Evolutionary conservation across 768 basidiomycete species (phyloP).

Genomic region (Gloeophyllum trabeum): DNA sequence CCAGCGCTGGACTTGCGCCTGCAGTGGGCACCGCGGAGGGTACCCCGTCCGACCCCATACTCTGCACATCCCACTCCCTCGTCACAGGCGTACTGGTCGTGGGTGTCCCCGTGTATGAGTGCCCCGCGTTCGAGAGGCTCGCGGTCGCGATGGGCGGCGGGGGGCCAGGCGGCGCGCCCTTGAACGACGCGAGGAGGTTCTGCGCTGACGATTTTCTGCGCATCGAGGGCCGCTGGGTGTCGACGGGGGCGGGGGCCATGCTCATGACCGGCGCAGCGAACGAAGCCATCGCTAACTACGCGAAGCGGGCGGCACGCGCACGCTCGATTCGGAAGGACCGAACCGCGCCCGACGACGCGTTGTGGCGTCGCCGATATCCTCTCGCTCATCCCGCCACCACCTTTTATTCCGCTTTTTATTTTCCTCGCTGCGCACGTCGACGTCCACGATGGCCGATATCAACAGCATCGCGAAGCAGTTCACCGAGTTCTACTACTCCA

Average conservation of each 20-base stretch:
- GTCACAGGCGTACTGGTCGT: slow-evolving; percentile 25
- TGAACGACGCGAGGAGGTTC: slow-evolving; percentile 74
- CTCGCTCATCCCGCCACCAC: slow-evolving; percentile 1
- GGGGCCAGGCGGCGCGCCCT: slow-evolving; percentile 12
- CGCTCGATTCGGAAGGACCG: no score
- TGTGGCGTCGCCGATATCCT: no score
- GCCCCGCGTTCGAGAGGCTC: slow-evolving; percentile 1
- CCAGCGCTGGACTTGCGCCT: background rate
- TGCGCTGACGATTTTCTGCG: slow-evolving; percentile 81
- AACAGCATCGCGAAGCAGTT: slow-evolving; percentile 69
- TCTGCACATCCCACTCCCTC: slow-evolving; percentile 68
- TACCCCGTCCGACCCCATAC: slow-evolving; percentile 37
- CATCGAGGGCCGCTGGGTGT: slow-evolving; percentile 42
- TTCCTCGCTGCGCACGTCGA: slow-evolving; percentile 7
- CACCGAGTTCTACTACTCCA: slow-evolving; percentile 70
- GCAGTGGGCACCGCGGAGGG: slow-evolving; percentile 1
- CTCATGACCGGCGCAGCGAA: background rate
- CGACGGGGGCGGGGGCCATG: background rate
- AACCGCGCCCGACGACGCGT: background rate
- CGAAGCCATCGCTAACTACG: slow-evolving; percentile 3
- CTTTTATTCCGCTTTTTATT: slow-evolving; percentile 5
- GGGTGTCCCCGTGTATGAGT: slow-evolving; percentile 6
- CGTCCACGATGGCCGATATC: slow-evolving; percentile 56
- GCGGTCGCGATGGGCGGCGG: background rate
- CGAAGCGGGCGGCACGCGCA: no score